Evolutionary conservation across 352 stramenopile genomes (phyloP), one percentile per base, ranked within the genome.

Genomic region (Globisporangium nagaii): DNA sequence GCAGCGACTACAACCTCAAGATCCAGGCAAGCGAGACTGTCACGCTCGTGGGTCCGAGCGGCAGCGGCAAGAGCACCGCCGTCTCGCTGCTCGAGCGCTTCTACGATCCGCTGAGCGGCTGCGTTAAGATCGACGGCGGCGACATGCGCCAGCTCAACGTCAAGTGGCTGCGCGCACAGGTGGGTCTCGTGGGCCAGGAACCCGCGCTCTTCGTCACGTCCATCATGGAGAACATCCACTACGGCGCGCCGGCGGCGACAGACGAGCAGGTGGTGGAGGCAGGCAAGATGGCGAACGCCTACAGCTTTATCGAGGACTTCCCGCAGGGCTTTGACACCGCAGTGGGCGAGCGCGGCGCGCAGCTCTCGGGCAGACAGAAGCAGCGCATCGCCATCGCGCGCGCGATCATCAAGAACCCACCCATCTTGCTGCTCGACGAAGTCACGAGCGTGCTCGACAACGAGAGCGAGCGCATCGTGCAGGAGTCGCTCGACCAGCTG

Each of bases 181-280:
- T 98, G 43, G 93, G 90, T 11, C 79, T 98, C 12, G 93, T 98
- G 0, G 86, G 91, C 1, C 95, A 98, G 53, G 68, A 79, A 65
- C 75, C 15, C 69, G 47, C 46, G 57, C 52, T 67, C 25, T 65
- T 66, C 50, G 20, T 37, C 9, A 56, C 53, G 6, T 60, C 65
- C 22, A 72, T 98, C 56, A 58, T 75, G 40, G 80, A 83, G 58
- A 92, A 92, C 45, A 88, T 96, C 39, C 68, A 70, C 2, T 75
- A 96, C 59, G 89, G 87, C 15, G 71, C 66, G 25, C 68, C 72
- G 25, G 51, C 67, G 25, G 81, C 82, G 20, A 87, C 66, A 13
- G 60, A 88, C 30, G 44, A 51, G 27, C 27, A 51, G 35, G 76
- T 98, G 12, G 51, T 75, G 5, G 64, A 83, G 17, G 75, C 76